These are phyloP conservation scores for Cladosporium sp. DNA, from an alignment of 2,329 filamentous ascomycete species.

Conservation along the genomic window DNA sequence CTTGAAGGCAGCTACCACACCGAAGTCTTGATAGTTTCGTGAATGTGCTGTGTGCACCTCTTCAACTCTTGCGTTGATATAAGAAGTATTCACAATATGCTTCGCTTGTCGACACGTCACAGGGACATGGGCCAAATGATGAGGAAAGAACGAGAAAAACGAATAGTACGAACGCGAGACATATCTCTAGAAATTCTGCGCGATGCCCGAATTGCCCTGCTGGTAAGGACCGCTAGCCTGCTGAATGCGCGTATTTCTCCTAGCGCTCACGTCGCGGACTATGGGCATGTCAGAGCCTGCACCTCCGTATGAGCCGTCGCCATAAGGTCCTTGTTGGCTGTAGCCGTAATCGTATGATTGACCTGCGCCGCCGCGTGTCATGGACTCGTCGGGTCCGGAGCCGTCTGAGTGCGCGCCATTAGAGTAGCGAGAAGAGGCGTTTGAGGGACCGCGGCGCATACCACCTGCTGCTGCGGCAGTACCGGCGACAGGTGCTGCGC, in stretches of 20 bases:
- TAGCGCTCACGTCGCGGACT: constrained; percentile 86
- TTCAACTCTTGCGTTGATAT: too few species aligned
- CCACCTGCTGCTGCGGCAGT: constrained; percentile 56
- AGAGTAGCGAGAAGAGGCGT: constrained; percentile 94
- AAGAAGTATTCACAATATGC: neutral
- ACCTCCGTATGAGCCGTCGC: constrained; percentile 50
- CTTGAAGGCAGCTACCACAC: too few species aligned
- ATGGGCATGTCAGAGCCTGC: constrained; percentile 63
- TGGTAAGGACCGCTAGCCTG: constrained; percentile 73
- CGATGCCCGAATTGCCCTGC: constrained; percentile 85
- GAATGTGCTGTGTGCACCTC: too few species aligned
- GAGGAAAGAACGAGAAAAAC: neutral
- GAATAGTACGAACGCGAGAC: neutral
- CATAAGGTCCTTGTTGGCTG: constrained; percentile 49
- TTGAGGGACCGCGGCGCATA: constrained; percentile 85
- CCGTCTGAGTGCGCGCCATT: constrained; percentile 67
- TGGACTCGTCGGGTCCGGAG: constrained; percentile 15
- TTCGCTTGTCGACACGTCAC: neutral
- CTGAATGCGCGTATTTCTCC: constrained; percentile 92
- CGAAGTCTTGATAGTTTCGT: too few species aligned
- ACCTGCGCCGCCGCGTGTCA: constrained; percentile 20
- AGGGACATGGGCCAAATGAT: too few species aligned
- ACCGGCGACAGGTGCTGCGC: constrained; percentile 52
- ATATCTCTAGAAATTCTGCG: constrained; percentile 76
- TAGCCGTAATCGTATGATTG: constrained; percentile 35